Evolutionary conservation across 2,329 filamentous ascomycete genomes (phyloP), one percentile per base, ranked within the genome.

Genomic region (Plenodomus lindquistii): DNA sequence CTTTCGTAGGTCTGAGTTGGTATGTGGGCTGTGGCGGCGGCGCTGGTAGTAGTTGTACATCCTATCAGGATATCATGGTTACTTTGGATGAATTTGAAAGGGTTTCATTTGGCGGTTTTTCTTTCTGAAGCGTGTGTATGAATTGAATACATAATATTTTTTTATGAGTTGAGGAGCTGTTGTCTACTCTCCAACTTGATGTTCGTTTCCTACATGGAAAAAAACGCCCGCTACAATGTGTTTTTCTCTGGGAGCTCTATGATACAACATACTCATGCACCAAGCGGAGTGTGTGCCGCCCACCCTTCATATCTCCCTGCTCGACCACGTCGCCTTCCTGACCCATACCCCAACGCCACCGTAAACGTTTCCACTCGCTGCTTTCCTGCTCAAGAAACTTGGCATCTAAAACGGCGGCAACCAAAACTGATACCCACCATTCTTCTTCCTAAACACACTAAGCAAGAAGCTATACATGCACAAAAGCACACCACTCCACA

Each of bases 361-460:
- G n/a, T n/a, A n/a, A n/a, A n/a, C n/a, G n/a, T n/a, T n/a, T n/a
- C n/a, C n/a, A n/a, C n/a, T n/a, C n/a, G n/a, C n/a, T n/a, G n/a
- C n/a, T n/a, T n/a, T n/a, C n/a, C n/a, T n/a, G n/a, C n/a, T n/a
- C n/a, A n/a, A n/a, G n/a, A n/a, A n/a, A n/a, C n/a, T n/a, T n/a
- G 19, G 22, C 36, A 17, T 43, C 49, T 79, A 86, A 74, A 99
- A 97, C 10, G 94, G 94, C 46, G 94, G 94, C 53, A 99, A 81
- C 67, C 86, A 91, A 76, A 97, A 97, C 15, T 92, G 92, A 75
- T 99, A 99, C 19, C 91, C 91, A 27, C 86, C 85, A 70, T 97
- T 99, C 85, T 99, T 99, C 64, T 88, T 80, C 64, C 92, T 85
- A 82, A 99, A 99, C 55, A 96, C 80, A 74, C 89, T 97, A 59